Base-by-base conservation (phyloP, 2,329 filamentous ascomycete genomes). In the Colletotrichum tofieldiae region DNA sequence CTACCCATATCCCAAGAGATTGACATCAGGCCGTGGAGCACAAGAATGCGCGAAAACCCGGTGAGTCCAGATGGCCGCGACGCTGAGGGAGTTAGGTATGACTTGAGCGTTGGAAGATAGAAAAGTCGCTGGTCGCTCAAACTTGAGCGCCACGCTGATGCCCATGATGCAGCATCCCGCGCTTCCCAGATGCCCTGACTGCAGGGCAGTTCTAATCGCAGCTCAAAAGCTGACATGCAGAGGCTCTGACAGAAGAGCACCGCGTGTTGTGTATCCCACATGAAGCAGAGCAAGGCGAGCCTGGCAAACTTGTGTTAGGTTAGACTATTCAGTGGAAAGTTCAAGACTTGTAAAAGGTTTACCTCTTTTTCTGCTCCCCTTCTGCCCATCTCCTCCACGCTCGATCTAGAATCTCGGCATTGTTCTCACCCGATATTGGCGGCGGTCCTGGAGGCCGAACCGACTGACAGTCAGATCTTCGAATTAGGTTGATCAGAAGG, bases 211-310 rank as follows among this genome's bases (percentile, higher is more conserved):
- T 85, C 83, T 0, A 89, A 84, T 0, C 88, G 85, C 1, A 92
- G 83, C 75, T 92, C 90, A 61, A 91, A 91, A 0, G 89, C 88
- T 1, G 89, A 91, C 89, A 92, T 92, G 79, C 90, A 92, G 0
- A 92, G 83, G 5, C 88, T 90, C 76, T 92, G 90, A n/a, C 88
- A 91, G 77, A 92, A 92, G 0, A 92, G 82, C 0, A 91, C 88
- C 0, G 90, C 89, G 72, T 92, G 89, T 66, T 92, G 89, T 0
- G 89, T 90, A 74, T 92, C 90, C 90, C 90, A 92, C 82, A 92
- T 88, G 77, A 92, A 92, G 76, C 89, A 92, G 6, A 90, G 81
- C 49, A 91, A 84, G 0, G 89, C 88, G 0, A 90, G 79, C 64
- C 85, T 86, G 39, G 20, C 26, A 20, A n/a, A 6, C 7, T 23